Percentiles rank a stretch among this genome's conserved stretches.
Evolutionary conservation across 805 yeast genomes (phyloP).

Genomic region (Ogataea nonfermentans): DNA sequence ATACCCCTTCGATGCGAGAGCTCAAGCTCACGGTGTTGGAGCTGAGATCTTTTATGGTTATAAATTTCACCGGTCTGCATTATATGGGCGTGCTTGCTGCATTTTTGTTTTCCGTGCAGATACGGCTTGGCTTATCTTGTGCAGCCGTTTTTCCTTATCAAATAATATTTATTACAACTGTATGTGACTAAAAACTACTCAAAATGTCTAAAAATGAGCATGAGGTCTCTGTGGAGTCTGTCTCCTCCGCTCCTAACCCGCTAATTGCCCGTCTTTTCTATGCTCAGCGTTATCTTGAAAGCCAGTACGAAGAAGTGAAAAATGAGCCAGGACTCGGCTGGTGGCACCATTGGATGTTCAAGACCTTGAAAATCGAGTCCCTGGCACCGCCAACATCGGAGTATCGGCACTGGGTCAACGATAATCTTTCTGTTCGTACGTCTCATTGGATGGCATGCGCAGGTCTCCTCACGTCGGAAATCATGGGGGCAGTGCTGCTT

Average conservation of each 20-base stretch:
- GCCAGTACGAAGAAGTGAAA: constrained; percentile 15
- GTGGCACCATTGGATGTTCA: constrained; percentile 11
- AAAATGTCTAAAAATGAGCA: too few relatives aligned
- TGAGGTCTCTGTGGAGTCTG: constrained; percentile 1
- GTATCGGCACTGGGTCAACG: constrained; percentile 20
- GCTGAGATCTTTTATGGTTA: too few relatives aligned
- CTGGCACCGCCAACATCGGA: constrained; percentile 6
- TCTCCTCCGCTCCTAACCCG: constrained; percentile 1
- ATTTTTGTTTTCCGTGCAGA: too few relatives aligned
- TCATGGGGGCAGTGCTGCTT: constrained; percentile 24
- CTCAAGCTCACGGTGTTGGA: too few relatives aligned
- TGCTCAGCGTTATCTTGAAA: constrained; percentile 22
- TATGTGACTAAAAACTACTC: too few relatives aligned
- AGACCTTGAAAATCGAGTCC: constrained; percentile 8
- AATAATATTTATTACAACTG: too few relatives aligned
- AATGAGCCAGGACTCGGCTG: constrained; percentile 2
- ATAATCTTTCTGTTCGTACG: constrained; percentile 18
- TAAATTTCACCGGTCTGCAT: too few relatives aligned
- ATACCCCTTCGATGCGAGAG: too few relatives aligned
- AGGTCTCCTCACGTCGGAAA: constrained; percentile 24
- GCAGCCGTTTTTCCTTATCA: background rate
- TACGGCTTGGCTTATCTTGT: too few relatives aligned
- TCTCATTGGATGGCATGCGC: constrained; percentile 22
- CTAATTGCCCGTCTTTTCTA: constrained; percentile 21
- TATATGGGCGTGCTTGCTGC: too few relatives aligned